Conservation (phyloP, 2,329 filamentous ascomycete genomes). For the Drechslerella stenobrocha region DNA sequence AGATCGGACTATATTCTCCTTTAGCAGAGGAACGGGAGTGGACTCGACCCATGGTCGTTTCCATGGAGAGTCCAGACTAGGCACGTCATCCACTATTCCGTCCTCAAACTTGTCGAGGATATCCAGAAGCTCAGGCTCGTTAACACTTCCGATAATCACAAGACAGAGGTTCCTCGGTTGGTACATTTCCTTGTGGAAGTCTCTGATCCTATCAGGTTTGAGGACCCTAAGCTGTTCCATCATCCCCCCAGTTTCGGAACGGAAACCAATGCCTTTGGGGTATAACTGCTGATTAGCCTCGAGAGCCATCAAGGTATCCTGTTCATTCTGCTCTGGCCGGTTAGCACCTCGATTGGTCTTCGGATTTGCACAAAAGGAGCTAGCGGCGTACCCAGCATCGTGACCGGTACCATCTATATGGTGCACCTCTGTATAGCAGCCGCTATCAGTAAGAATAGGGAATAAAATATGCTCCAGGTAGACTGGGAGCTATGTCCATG, state of each 20-base stretch:
- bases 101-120: constrained; percentile 88
- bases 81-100: constrained; percentile 79
- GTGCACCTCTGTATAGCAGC: constrained; percentile 92
- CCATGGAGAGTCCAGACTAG: constrained; percentile 73
- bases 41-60: constrained; percentile 88
- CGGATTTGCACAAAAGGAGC: constrained; percentile 51
- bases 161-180: constrained; percentile 93
- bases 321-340: constrained; percentile 72
- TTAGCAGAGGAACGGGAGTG: constrained; percentile 71
- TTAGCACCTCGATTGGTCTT: background rate
- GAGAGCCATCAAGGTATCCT: constrained; percentile 83
- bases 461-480: constrained; percentile 93
- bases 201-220: constrained; percentile 85
- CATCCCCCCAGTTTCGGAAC: constrained; percentile 98
- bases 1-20: constrained; percentile 72
- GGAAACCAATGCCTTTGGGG: constrained; percentile 84
- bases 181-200: constrained; percentile 95
- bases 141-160: constrained; percentile 86
- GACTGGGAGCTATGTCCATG: constrained; percentile 66
- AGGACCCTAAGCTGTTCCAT: constrained; percentile 85
- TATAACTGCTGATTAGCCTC: constrained; percentile 79
- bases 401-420: constrained; percentile 91
- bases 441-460: constrained; percentile 88
- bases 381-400: constrained; percentile 66
- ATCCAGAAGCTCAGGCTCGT: constrained; percentile 75